Base-by-base conservation (phyloP, 805 yeast genomes). In the Ogataea pini region DNA sequence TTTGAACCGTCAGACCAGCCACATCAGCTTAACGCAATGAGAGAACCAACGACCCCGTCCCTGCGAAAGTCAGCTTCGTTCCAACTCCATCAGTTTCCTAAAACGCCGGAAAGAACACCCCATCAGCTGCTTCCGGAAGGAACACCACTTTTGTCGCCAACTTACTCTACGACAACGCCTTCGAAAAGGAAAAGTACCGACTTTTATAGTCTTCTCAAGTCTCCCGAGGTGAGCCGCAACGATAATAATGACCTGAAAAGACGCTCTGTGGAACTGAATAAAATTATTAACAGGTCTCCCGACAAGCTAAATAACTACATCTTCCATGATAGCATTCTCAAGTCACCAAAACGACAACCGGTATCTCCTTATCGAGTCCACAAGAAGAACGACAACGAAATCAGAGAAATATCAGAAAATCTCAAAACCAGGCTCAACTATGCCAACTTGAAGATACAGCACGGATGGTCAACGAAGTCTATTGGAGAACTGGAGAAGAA, bases 381-480 rank as follows among this genome's bases (percentile, higher is more conserved):
- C 41, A 63, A 63, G 54, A 64, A 65, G 49, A 60, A 64, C 36
- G 64, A 65, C 36, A 53, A 52, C 12, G 70, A 69, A 36, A 64
- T 69, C 12, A 66, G 64, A 42, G 68, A 66, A 50, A 67, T 69
- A 14, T 65, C 70, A 2, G 69, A 67, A 20, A 68, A 67, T 45
- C 60, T 69, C 37, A 65, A 65, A 36, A 63, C 72, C 10, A 49
- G 72, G 39, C 60, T 69, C 31, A 68, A 65, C 36, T 68, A 69
- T 46, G 72, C 72, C 4, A 64, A 64, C 47, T 42, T 65, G 17
- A 69, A 69, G 53, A 64, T 69, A 17, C 70, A 69, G 49, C 62
- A 69, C 50, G 72, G 72, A 2, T 66, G 69, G 69, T 62, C 64
- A 7, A 51, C 55, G 18, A 59, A 59, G 36, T 57, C 65, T 7